Evolutionary conservation across 2,329 filamentous ascomycete genomes (phyloP), one percentile per base, ranked within the genome.

Genomic region (Colletotrichum echinochloae): DNA sequence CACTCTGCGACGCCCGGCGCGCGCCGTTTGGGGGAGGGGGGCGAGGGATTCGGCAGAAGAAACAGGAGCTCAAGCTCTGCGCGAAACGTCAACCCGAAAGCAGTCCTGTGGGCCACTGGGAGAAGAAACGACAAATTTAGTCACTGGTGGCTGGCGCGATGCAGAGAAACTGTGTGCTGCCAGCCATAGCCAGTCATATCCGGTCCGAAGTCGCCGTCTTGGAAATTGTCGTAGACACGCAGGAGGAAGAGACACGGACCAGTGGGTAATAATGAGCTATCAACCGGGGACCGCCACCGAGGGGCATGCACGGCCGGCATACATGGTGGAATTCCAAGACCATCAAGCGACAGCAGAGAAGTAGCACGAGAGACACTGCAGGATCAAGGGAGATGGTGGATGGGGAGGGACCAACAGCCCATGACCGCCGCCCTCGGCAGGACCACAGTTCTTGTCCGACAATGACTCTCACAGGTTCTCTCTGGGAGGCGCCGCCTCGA

Each of bases 181-280:
- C 57, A 57, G 64, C 52, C 61, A 28, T 16, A 46, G 39, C 56
- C 59, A 61, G 51, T 39, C 16, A 41, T 41, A 7, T 16, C 18
- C 39, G n/a, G 44, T 46, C 44, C 44, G 20, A 46, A 46, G 44
- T 54, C 51, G 52, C 44, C 49, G 20, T 59, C 59, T 46, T 41
- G 64, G 30, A 3, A 51, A 62, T 67, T 70, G 64, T 70, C 57
- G 51, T 63, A 68, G 68, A 70, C 68, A 70, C n/a, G 46, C 57
- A 44, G 41, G 18, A 70, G 44, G 44, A 57, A 20, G 59, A 59
- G 30, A 49, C 26, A 39, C 49, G 26, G 56, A 46, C n/a, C 28
- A 70, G 28, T 23, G n/a, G n/a, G n/a, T n/a, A n/a, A n/a, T n/a
- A n/a, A n/a, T n/a, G n/a, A 18, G 48, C 48, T 9, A 46, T 12